Percentiles rank a stretch among this genome's conserved stretches.
Evolutionary conservation across 179 eudicot genomes (phyloP).

Genomic region (Silene vulgaris): DNA sequence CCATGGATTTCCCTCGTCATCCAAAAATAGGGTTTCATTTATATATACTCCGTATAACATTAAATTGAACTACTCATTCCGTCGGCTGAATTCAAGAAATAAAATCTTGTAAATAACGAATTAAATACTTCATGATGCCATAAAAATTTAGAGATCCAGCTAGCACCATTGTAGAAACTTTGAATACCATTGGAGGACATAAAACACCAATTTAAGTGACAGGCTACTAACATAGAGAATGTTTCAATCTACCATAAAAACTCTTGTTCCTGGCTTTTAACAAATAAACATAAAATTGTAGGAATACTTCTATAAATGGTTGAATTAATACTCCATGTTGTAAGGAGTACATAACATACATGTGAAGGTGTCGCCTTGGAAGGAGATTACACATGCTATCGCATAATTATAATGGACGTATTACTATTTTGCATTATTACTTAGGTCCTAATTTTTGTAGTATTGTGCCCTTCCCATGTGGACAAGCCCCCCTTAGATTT

Average conservation of each 20-base stretch:
- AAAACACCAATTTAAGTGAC: background rate
- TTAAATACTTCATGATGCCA: background rate
- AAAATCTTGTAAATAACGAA: background rate
- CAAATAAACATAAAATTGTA: background rate
- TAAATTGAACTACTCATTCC: too few relatives aligned
- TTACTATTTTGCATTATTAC: slow-evolving; percentile 14
- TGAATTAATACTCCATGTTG: background rate
- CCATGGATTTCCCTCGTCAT: too few relatives aligned
- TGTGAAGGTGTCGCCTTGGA: slow-evolving; percentile 25
- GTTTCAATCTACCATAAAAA: slow-evolving; percentile 12
- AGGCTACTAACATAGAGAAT: slow-evolving; percentile 25
- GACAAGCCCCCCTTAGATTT: slow-evolving; percentile 27
- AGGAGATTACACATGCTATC: slow-evolving; percentile 27
- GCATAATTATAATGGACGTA: background rate
- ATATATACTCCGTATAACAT: too few relatives aligned
- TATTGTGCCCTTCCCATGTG: slow-evolving; percentile 34
- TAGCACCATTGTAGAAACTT: background rate
- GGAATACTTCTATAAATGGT: background rate
- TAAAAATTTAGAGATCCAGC: background rate
- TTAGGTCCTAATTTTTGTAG: slow-evolving; percentile 21
- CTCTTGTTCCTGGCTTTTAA: background rate
- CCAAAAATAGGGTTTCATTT: too few relatives aligned
- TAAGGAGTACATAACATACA: slow-evolving; percentile 15
- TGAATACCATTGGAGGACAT: slow-evolving; percentile 13
- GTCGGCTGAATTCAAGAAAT: too few relatives aligned